phyloP scores from a whole-genome alignment of 23 red algal genomes.

The Cyanidioschyzon merolae region DNA sequence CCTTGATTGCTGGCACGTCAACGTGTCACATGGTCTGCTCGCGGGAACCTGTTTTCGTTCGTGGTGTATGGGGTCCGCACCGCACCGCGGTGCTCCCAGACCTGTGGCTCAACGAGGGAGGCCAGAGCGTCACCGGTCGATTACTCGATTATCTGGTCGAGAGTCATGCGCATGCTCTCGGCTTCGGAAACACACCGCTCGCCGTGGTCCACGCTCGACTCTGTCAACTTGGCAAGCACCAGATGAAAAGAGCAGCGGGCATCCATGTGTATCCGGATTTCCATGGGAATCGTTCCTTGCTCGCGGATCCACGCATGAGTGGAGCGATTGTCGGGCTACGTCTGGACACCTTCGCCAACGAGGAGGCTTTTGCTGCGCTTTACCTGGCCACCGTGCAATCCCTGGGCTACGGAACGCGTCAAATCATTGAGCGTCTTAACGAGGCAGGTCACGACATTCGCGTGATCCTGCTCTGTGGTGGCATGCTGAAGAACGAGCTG shows the following conservation, averaged over 20 bases:
- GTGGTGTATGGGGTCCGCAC: conserved; percentile 62
- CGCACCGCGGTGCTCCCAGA: conserved; percentile 51
- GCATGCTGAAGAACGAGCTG: conserved; percentile 49
- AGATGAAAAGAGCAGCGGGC: conserved; percentile 16
- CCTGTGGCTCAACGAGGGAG: conserved; percentile 53
- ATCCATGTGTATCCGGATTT: conserved; percentile 57
- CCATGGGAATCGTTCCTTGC: conserved; percentile 49
- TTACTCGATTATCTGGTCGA: conserved; percentile 31
- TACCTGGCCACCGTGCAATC: conserved; percentile 53
- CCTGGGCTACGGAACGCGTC: conserved; percentile 49
- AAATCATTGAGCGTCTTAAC: conserved; percentile 54
- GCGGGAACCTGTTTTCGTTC: conserved; percentile 40
- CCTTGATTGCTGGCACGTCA: conserved; percentile 56
- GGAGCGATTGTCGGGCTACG: conserved; percentile 44
- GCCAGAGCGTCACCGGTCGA: conserved; percentile 71
- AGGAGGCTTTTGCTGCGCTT: conserved; percentile 33
- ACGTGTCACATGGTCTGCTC: conserved; percentile 57
- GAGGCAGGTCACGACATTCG: conserved; percentile 35
- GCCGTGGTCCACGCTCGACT: background rate
- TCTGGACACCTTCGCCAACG: conserved; percentile 20
- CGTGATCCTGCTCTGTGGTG: conserved; percentile 46
- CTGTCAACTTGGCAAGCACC: conserved; percentile 7
- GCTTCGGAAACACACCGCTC: background rate
- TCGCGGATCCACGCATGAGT: conserved; percentile 52
- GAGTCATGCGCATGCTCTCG: conserved; percentile 15